phyloP scores from a whole-genome alignment of 2,329 filamentous ascomycete genomes.

The Talaromyces sp. region DNA sequence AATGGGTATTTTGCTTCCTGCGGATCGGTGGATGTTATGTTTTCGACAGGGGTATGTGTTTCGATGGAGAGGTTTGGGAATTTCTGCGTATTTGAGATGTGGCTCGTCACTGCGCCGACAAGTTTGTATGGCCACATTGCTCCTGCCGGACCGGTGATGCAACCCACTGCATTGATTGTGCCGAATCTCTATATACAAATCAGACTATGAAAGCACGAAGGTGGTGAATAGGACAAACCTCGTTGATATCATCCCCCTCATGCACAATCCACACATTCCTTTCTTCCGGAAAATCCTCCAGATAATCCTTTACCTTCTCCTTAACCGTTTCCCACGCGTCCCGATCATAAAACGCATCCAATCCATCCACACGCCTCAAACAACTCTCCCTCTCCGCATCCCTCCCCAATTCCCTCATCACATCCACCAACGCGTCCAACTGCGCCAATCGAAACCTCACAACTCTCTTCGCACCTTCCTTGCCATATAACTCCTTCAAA shows the following conservation, averaged over 20 bases:
- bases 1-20: constrained; percentile 24
- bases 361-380: constrained; percentile 15
- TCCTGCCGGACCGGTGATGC: constrained; percentile 28
- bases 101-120: constrained; percentile 28
- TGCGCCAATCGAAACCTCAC: constrained; percentile 30
- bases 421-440: constrained; percentile 19
- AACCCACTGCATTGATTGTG: constrained; percentile 21
- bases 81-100: constrained; percentile 23
- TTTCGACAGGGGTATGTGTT: constrained; percentile 31
- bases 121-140: constrained; percentile 39
- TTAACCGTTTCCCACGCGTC: constrained; percentile 15
- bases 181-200: constrained; percentile 17
- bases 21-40: constrained; percentile 2
- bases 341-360: constrained; percentile 19
- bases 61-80: constrained; percentile 31
- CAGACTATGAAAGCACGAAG: constrained; percentile 1
- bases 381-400: constrained; percentile 7
- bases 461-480: constrained; percentile 35
- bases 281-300: constrained; percentile 19
- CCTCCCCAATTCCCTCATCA: constrained; percentile 2
- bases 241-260: constrained; percentile 20
- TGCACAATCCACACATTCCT: constrained; percentile 14
- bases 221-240: constrained; percentile 18
- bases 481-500: constrained; percentile 50
- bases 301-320: constrained; percentile 1